Evolutionary conservation across 305 asterid genomes (phyloP), one percentile per base, ranked within the genome.

Genomic region (Fraxinus floribunda): DNA sequence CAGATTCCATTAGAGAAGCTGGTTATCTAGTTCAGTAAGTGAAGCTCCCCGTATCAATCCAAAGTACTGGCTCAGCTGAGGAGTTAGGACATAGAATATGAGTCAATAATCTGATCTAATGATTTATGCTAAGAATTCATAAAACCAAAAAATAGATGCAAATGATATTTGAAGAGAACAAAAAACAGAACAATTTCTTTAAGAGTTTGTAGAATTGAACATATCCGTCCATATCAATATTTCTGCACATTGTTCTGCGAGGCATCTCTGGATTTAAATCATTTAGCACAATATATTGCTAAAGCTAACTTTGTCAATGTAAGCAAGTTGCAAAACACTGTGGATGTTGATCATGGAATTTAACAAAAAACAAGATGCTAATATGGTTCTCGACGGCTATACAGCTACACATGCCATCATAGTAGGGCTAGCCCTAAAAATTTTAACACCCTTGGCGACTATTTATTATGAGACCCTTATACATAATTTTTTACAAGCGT

Each of bases 1-100:
- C 78, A 77, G 35, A 32, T 32, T 70, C 68, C 15, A 64, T 32
- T 20, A 81, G 77, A 35, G 79, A 46, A 46, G 55, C 74, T 36
- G 73, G 49, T 77, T 78, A 7, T 64, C 80, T 6, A 7, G 5
- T 29, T 66, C 73, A 41, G 36, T 20, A 72, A 78, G 72, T 68
- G 82, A 35, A 71, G 86, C 57, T 72, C 78, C 88, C 88, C 30
- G 75, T 85, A 39, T 64, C 79, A 78, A 32, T n/a, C 41, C 57
- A 35, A 76, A 30, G 46, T 55, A 34, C 10, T 49, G 18, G 35
- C 62, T 52, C 73, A 68, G 75, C 83, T 85, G 81, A 44, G 74
- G 13, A 75, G 3, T 76, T 30, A 76, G 52, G 38, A 20, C 73
- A 29, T 1, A 5, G 16, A 30, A 32, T 18, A 34, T 52, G 22